Conservation (phyloP, 768 basidiomycete species). For the Postia placenta region DNA sequence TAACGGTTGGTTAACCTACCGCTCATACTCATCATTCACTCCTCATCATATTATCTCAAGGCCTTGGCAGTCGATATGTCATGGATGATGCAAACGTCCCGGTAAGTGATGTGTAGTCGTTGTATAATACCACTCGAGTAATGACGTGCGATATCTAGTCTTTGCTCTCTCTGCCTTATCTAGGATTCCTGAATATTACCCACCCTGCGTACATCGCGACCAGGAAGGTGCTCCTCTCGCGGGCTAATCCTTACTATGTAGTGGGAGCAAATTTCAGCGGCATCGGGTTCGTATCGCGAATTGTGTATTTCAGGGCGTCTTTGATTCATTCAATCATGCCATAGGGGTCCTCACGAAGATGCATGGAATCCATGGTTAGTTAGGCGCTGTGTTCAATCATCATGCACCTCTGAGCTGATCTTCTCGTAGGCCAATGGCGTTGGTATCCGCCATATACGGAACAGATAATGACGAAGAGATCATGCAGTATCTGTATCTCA, state of each 20-base stretch:
- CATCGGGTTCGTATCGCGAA: constrained; percentile 56
- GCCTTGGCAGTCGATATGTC: constrained; percentile 64
- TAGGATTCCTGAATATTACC: constrained; percentile 62
- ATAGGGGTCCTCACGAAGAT: constrained; percentile 69
- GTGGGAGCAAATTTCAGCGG: constrained; percentile 61
- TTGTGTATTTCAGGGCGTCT: too few relatives aligned
- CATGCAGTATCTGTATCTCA: constrained; percentile 48
- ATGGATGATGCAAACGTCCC: constrained; percentile 89
- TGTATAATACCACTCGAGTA: background rate
- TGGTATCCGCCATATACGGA: constrained; percentile 67
- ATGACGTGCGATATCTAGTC: constrained; percentile 36
- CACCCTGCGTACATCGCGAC: constrained; percentile 61
- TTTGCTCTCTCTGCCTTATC: constrained; percentile 71
- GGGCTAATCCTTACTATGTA: constrained; percentile 64
- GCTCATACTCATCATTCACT: too few relatives aligned
- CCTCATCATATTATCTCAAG: constrained; percentile 28
- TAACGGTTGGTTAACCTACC: constrained; percentile 48
- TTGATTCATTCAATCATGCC: too few relatives aligned
- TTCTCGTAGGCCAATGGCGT: constrained; percentile 66
- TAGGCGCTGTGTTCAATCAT: background rate
- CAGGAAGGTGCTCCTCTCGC: constrained; percentile 52
- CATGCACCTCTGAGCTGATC: background rate
- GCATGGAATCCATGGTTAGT: constrained; percentile 64
- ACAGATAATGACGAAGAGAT: constrained; percentile 71
- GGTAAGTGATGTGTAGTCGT: constrained; percentile 31